Conservation (phyloP, 331 rosid genomes). For the Malus hybrid region DNA sequence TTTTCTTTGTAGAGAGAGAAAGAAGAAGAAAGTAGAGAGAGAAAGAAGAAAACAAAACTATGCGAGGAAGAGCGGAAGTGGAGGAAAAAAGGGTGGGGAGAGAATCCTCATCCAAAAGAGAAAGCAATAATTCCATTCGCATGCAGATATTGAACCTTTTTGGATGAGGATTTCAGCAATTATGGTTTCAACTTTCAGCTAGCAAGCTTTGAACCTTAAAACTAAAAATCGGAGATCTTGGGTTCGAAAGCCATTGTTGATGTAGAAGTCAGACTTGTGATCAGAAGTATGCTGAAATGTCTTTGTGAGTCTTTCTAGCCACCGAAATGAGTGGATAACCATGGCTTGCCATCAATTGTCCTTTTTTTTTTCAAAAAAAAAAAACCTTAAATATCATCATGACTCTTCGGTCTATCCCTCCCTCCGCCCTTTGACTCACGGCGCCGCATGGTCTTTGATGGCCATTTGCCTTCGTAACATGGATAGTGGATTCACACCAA, state of each 20-base stretch:
- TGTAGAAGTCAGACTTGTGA: fast-evolving
- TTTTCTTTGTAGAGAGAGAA: too few relatives aligned
- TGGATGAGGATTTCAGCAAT: background rate
- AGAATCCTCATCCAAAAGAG: too few relatives aligned
- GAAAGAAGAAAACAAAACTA: too few relatives aligned
- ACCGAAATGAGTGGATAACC: fast-evolving
- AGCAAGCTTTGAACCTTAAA: too few relatives aligned
- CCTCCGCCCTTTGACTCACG: background rate
- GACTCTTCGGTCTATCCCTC: background rate
- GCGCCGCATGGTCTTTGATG: background rate
- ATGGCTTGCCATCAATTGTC: fast-evolving
- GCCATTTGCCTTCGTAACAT: background rate
- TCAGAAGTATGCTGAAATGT: too few relatives aligned
- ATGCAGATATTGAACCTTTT: background rate
- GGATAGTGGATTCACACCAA: too few relatives aligned
- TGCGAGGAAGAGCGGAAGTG: too few relatives aligned
- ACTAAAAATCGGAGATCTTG: too few relatives aligned
- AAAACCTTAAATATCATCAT: too few relatives aligned
- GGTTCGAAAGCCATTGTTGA: fast-evolving
- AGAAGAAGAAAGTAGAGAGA: too few relatives aligned
- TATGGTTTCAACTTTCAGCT: background rate
- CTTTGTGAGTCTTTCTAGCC: fast-evolving
- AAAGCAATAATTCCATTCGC: slow-evolving; percentile 17
- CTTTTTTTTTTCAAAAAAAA: too few relatives aligned
- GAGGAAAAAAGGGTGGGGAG: too few relatives aligned